phyloP scores from a whole-genome alignment of 2,329 filamentous ascomycete genomes.

The Thelonectria discophora region DNA sequence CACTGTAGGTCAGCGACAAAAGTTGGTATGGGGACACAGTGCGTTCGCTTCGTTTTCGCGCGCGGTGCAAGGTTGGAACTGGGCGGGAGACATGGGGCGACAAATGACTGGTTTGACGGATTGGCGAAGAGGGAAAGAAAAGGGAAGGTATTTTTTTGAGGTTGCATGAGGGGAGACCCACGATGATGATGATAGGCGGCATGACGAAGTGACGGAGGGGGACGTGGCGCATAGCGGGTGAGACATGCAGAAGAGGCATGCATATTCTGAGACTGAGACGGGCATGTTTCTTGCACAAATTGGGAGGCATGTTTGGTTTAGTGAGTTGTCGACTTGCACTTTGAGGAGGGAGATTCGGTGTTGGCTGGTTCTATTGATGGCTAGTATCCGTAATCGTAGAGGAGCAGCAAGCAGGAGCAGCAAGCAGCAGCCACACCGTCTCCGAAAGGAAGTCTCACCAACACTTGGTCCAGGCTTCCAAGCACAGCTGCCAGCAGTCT shows the following conservation, averaged over 20 bases:
- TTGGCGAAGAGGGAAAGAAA: neutral
- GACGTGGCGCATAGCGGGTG: neutral
- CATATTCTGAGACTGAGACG: too few relatives aligned
- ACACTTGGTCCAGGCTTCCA: neutral
- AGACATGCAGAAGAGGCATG: neutral
- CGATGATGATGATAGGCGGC: neutral
- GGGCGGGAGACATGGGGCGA: constrained; percentile 2
- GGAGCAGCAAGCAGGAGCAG: too few relatives aligned
- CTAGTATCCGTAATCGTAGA: too few relatives aligned
- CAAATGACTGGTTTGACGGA: neutral
- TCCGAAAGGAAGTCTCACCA: neutral
- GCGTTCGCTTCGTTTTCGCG: neutral
- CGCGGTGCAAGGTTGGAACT: constrained; percentile 4
- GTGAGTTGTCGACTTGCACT: neutral
- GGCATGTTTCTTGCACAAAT: too few relatives aligned
- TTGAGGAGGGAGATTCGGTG: neutral
- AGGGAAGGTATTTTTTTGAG: neutral
- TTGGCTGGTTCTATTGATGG: too few relatives aligned
- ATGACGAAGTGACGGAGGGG: neutral
- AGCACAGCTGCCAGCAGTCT: neutral
- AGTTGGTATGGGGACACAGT: constrained; percentile 11
- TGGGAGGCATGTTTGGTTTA: too few relatives aligned
- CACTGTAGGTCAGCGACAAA: constrained; percentile 8
- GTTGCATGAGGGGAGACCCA: neutral
- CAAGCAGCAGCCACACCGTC: neutral